Conservation (phyloP, 1,139 yeast species). For the Yamadazyma mexicana region DNA sequence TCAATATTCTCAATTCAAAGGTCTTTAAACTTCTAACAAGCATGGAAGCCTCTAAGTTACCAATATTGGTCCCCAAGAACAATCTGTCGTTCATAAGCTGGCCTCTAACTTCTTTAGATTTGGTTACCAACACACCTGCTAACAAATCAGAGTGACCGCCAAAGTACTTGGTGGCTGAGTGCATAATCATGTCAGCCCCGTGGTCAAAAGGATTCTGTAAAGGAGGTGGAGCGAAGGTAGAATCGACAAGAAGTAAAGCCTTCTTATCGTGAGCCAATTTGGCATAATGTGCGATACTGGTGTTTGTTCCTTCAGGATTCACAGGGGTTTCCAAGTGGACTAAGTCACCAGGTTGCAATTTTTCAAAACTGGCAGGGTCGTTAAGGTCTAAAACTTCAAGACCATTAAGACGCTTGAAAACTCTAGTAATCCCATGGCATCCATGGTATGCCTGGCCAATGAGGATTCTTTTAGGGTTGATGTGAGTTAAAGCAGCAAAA, state of each 20-base stretch:
- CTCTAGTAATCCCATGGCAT: slow-evolving; percentile 64
- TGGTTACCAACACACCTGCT: slow-evolving; percentile 75
- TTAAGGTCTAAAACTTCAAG: slow-evolving; percentile 45
- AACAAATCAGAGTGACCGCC: slow-evolving; percentile 94
- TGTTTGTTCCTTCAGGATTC: slow-evolving; percentile 78
- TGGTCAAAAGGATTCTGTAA: slow-evolving; percentile 74
- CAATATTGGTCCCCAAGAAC: slow-evolving; percentile 74
- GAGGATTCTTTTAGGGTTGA: slow-evolving; percentile 73
- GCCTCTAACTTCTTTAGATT: slow-evolving; percentile 45
- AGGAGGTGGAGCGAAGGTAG: slow-evolving; percentile 95
- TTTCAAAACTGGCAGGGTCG: slow-evolving; percentile 45
- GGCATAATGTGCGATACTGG: slow-evolving; percentile 63
- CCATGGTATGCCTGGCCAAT: slow-evolving; percentile 89
- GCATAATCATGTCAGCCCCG: slow-evolving; percentile 84
- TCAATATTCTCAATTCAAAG: slow-evolving; percentile 63
- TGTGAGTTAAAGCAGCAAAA: slow-evolving; percentile 68
- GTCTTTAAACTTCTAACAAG: slow-evolving; percentile 80
- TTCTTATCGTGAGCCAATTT: slow-evolving; percentile 68
- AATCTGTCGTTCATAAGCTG: slow-evolving; percentile 60
- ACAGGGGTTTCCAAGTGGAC: slow-evolving; percentile 86
- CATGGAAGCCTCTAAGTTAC: slow-evolving; percentile 72
- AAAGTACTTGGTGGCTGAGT: slow-evolving; percentile 87
- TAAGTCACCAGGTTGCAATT: slow-evolving; percentile 66
- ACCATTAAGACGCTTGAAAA: slow-evolving; percentile 62
- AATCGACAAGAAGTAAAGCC: slow-evolving; percentile 70